phyloP scores from a whole-genome alignment of 2,329 filamentous ascomycete species.

The Cryphonectria naterciae region DNA sequence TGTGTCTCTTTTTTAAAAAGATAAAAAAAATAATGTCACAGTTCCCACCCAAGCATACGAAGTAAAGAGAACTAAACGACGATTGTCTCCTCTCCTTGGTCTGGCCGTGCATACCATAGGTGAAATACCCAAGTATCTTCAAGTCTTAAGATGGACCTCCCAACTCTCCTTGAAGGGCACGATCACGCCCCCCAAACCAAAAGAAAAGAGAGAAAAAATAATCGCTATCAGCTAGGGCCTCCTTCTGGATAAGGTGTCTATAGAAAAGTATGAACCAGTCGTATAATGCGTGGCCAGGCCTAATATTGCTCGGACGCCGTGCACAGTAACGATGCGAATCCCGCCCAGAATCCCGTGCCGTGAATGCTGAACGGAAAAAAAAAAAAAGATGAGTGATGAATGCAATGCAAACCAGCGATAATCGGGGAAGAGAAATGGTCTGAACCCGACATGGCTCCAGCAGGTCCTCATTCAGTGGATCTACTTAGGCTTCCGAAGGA shows the following conservation, averaged over 20 bases:
- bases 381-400: background rate
- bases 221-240: background rate
- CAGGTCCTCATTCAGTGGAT: background rate
- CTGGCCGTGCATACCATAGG: background rate
- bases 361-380: background rate
- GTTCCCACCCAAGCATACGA: background rate
- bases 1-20: background rate
- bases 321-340: background rate
- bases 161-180: background rate
- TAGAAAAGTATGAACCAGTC: background rate
- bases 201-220: background rate
- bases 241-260: background rate
- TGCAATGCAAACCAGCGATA: background rate
- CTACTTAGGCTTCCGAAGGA: conserved; percentile 46
- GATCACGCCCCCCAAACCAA: background rate
- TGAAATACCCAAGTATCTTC: background rate
- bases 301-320: background rate
- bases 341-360: background rate
- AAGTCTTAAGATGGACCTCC: background rate
- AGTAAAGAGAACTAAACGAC: background rate
- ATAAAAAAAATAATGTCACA: background rate
- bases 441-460: background rate
- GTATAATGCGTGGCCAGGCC: background rate
- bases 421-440: too few relatives aligned
- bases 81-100: background rate